These are phyloP conservation scores for Triticum aestivum DNA, from an alignment of 176 grass and related monocot species.

Conservation along the genomic window IWGSC_CS_RefSeq_v2.1 NC_057814.1:152901437-152901936, in stretches of 20 bases:
- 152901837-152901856: no score
- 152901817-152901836: no score
- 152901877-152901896: no score
- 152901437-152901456: slow-evolving; percentile 32
- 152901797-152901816: no score
- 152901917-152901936: background rate
- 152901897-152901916: no score
- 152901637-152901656: background rate
- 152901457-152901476: background rate
- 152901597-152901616: slow-evolving; percentile 13
- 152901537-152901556: slow-evolving; percentile 7
- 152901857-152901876: no score
- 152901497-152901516: slow-evolving; percentile 10
- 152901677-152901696: slow-evolving; percentile 23
- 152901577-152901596: slow-evolving; percentile 20
- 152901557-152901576: background rate
- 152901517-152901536: slow-evolving; percentile 1
- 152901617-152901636: background rate
- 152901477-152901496: background rate
- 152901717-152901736: background rate
- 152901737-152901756: no score
- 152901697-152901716: slow-evolving; percentile 10
- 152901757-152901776: no score
- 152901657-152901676: slow-evolving; percentile 11
- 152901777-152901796: no score